A percentile compares a stretch with the other conserved stretches of the same genome.
These are phyloP conservation scores for Mycosphaerelloides madeirae DNA, from an alignment of 2,329 filamentous ascomycete genomes.

Conservation along the genomic window DNA sequence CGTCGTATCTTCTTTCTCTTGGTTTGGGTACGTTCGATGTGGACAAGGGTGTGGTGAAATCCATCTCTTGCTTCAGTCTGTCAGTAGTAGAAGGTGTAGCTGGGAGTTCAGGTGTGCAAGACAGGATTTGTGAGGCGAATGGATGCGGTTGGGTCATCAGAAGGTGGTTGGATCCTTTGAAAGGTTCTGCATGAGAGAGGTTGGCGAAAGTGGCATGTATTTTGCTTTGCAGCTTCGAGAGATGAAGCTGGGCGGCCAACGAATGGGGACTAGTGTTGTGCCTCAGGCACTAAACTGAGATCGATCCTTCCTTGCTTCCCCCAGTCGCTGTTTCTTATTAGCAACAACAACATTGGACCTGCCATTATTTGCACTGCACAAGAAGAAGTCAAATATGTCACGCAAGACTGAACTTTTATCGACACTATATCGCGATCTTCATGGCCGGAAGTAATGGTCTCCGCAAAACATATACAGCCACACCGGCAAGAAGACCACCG, in stretches of 20 bases:
- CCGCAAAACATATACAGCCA: not conserved
- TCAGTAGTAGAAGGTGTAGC: not conserved
- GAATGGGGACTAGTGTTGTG: too few species aligned
- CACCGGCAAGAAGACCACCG: not conserved
- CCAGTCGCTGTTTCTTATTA: too few species aligned
- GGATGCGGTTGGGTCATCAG: conserved; percentile 16
- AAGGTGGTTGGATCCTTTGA: conserved; percentile 14
- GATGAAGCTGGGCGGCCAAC: too few species aligned
- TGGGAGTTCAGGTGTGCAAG: conserved; percentile 10
- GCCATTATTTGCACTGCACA: too few species aligned
- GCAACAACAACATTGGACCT: too few species aligned
- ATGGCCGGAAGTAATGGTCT: not conserved
- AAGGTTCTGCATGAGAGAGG: not conserved
- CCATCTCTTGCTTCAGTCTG: not conserved
- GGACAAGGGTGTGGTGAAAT: not conserved
- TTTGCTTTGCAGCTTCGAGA: too few species aligned
- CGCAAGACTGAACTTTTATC: too few species aligned
- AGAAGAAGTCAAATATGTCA: too few species aligned
- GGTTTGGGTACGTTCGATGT: conserved; percentile 12
- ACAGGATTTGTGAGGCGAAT: conserved; percentile 14
- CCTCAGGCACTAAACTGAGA: too few species aligned
- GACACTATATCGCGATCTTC: too few species aligned
- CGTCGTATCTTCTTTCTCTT: conserved; percentile 8
- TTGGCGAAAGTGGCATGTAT: too few species aligned
- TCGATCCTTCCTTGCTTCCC: too few species aligned